Evolutionary conservation across 2,329 filamentous ascomycete species (phyloP), one percentile per base, ranked within the genome.

Genomic region (Chrysosporium keratinophilum): DNA sequence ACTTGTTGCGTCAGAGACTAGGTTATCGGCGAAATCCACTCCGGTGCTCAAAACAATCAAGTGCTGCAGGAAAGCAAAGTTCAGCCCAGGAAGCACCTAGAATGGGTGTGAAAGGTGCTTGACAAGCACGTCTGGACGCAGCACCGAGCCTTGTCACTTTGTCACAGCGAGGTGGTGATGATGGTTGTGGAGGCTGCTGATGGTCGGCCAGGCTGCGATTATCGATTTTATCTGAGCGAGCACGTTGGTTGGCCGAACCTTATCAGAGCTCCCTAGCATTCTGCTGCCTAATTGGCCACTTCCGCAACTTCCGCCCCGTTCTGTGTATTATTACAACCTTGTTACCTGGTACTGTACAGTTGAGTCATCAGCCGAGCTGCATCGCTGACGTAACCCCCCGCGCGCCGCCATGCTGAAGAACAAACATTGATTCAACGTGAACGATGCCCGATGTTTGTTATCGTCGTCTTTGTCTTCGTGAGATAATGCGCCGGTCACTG

Each of bases 211-310:
- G 51, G 51, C 51, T 54, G 51, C 51, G 23, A 28, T 28, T 54
- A 54, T 49, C 45, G 5, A 35, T 48, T 41, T 34, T 54, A 54
- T 54, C 51, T 28, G 35, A 14, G 33, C 7, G 9, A 28, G n/a
- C 20, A 5, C 37, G 15, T 43, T 54, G 15, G 48, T 54, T 54
- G 51, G 51, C 35, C n/a, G 10, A 50, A 50, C 48, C 48, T 50
- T 43, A 23, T 19, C 9, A 14, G 17, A 50, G 48, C 48, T 50
- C 3, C 39, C 48, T 33, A 19, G 23, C 14, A 20, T 14, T 10
- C 23, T 14, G 37, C 3, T 4, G 3, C 20, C 2, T 50, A 23
- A 43, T 50, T 50, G 48, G 48, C 23, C 34, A 23, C 15, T 12
- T 1, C 3, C 23, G 23, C 23, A 28, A 28, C 23, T 28, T 28